Evolutionary conservation across 345 rosid species (phyloP).

Genomic region (Gossypium thurberi): DNA sequence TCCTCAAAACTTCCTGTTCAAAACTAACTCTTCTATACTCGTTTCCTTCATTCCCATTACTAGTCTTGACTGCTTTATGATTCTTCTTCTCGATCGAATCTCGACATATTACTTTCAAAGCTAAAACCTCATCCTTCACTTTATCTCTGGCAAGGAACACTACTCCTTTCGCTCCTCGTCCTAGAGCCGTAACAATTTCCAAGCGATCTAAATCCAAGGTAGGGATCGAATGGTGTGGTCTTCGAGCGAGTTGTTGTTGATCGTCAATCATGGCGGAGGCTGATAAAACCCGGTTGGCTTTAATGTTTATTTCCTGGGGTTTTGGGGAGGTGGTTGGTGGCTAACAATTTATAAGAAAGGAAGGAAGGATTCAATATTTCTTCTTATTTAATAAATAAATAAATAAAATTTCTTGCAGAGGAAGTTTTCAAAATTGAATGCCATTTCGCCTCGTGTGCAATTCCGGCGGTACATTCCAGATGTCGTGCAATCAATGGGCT

Average conservation of each 20-base stretch:
- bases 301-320: not conserved
- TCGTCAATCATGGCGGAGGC: conserved; percentile 16
- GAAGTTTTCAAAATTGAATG: conserved; percentile 15
- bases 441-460: conserved; percentile 19
- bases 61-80: not conserved
- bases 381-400: not conserved
- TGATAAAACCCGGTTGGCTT: not conserved
- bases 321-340: not conserved
- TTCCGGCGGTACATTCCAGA: not conserved
- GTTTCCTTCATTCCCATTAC: conserved; percentile 5
- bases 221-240: conserved; percentile 13
- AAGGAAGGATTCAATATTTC: not conserved
- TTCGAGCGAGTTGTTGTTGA: not conserved
- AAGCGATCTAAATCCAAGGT: conserved; percentile 35
- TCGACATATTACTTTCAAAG: conserved; percentile 68
- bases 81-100: conserved; percentile 57
- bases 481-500: conserved; percentile 18
- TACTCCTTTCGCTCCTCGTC: conserved; percentile 89
- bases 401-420: conserved; percentile 23
- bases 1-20: conserved; percentile 55
- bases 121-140: conserved; percentile 30
- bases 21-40: conserved; percentile 56
- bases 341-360: not conserved
- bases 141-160: conserved; percentile 56
- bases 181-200: conserved; percentile 50